Evolutionary conservation across 2,329 filamentous ascomycete genomes (phyloP).

Genomic region (Bipolaris oryzae): DNA sequence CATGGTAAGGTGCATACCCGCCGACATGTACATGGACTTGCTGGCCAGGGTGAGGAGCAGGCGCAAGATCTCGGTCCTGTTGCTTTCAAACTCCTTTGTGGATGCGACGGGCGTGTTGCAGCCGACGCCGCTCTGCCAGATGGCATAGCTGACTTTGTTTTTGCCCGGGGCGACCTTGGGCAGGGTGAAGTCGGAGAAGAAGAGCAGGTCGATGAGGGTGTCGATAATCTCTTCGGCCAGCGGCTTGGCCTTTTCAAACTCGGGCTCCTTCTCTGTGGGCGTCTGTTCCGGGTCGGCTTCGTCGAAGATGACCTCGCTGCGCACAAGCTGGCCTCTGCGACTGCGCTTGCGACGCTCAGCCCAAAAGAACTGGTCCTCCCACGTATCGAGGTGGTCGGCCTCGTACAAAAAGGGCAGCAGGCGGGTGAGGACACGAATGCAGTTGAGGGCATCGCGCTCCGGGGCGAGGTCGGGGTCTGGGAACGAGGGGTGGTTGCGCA

Average conservation of each 20-base stretch:
- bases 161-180: constrained; percentile 73
- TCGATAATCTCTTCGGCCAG: constrained; percentile 93
- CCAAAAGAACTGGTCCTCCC: constrained; percentile 98
- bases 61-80: constrained; percentile 86
- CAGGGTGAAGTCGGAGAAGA: constrained; percentile 88
- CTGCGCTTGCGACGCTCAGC: constrained; percentile 68
- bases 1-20: constrained; percentile 55
- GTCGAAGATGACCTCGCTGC: constrained; percentile 80
- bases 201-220: constrained; percentile 84
- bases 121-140: constrained; percentile 97
- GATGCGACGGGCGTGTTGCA: constrained; percentile 89
- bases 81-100: constrained; percentile 90
- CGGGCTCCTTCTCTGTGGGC: constrained; percentile 57
- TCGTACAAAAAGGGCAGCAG: constrained; percentile 93
- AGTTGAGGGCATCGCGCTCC: constrained; percentile 91
- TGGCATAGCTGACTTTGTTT: constrained; percentile 85
- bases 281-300: constrained; percentile 65
- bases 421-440: constrained; percentile 86
- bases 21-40: constrained; percentile 91
- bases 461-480: constrained; percentile 82
- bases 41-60: constrained; percentile 84
- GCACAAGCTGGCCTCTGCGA: constrained; percentile 54
- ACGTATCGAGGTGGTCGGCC: constrained; percentile 76
- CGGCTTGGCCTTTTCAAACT: constrained; percentile 83
- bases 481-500: constrained; percentile 89